Evolutionary conservation across 306 rosid genomes (phyloP).

Genomic region (Dryas drummondii): DNA sequence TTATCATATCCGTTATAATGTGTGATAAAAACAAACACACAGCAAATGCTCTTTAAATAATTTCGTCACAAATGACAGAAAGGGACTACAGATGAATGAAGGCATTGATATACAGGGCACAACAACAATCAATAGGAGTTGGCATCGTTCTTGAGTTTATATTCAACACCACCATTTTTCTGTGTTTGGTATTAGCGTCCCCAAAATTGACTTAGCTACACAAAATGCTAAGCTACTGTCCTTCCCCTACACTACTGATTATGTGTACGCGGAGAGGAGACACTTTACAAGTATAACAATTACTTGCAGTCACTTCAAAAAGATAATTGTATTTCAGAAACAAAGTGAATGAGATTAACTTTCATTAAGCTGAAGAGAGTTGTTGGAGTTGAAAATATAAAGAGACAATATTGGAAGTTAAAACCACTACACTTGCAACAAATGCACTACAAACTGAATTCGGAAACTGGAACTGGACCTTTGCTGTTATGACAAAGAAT

Average conservation of each 20-base stretch:
- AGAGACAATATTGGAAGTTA: too few relatives aligned
- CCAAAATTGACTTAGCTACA: conserved; percentile 8
- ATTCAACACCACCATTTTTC: conserved; percentile 11
- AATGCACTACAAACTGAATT: conserved; percentile 13
- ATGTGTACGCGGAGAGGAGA: not conserved
- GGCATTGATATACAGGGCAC: not conserved
- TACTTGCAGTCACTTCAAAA: conserved; percentile 11
- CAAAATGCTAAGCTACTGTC: not conserved
- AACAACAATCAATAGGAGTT: conserved; percentile 5
- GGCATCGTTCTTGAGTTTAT: conserved; percentile 7
- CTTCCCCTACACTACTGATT: conserved; percentile 14
- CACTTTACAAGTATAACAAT: not conserved
- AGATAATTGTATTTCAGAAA: conserved; percentile 22
- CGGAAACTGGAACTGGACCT: not conserved
- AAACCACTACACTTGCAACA: conserved; percentile 9
- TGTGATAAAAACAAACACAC: not conserved
- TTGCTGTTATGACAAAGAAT: not conserved
- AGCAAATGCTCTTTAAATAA: not conserved
- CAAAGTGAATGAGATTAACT: too few relatives aligned
- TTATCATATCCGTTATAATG: not conserved
- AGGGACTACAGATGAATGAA: not conserved
- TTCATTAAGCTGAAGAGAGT: too few relatives aligned
- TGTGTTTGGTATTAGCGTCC: conserved; percentile 19
- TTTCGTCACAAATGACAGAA: not conserved
- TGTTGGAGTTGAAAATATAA: too few relatives aligned